Evolutionary conservation across 345 rosid genomes (phyloP), one percentile per base, ranked within the genome.

Genomic region (Eucalyptus curtisii): DNA sequence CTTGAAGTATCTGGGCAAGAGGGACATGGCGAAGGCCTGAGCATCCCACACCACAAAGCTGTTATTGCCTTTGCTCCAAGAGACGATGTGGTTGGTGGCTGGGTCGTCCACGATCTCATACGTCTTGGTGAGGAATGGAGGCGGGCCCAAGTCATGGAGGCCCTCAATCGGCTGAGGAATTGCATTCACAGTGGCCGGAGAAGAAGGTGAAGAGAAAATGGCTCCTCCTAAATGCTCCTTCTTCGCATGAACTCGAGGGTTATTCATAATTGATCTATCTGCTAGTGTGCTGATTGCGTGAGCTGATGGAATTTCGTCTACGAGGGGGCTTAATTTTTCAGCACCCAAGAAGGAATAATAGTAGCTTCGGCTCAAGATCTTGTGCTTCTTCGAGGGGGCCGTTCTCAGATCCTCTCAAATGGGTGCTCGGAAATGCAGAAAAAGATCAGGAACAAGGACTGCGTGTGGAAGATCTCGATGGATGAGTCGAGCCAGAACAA

Each of bases 1-100:
- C 92, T 96, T 96, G 92, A 96, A 96, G 93, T 89, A 93, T 91
- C 87, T 94, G 10, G 97, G 97, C 47, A 95, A 93, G 80, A 95
- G 94, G 85, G 88, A 90, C 71, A 64, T 82, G n/a, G 96, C 89
- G 90, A 95, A 95, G 48, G 88, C 84, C 50, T 85, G 88, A 30
- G 89, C 71, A 86, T 90, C 89, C 89, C 86, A 89, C 24, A 90
- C 90, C 40, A 89, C 68, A 76, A 90, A 89, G 82, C 90, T 89
- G 40, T 90, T 89, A 82, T 87, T 88, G 7, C 92, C 86, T 10
- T 48, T 45, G 85, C 90, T 90, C 90, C 89, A 90, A 16, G 90
- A 89, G 13, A 90, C 88, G 17, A 90, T 30, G 15, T 42, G 68
- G 57, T 90, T 44, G 6, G 92, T 87, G 42, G 61, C 45, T 15